Base-by-base conservation (phyloP, 1,139 yeast species). In the Sugiyamaella pinicola region DNA sequence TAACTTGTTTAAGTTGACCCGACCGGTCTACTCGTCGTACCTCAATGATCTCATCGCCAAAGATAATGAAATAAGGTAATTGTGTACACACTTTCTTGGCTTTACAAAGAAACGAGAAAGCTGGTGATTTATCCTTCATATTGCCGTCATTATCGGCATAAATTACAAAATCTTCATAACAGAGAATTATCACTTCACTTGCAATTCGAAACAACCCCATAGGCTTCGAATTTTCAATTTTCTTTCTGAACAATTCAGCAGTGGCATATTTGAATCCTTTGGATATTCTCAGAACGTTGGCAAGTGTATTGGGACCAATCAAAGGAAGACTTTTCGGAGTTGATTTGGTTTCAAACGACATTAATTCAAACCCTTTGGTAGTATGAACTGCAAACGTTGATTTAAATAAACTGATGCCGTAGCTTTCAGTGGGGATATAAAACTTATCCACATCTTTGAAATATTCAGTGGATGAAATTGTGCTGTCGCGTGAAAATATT, bases 101-200 rank as follows among this genome's bases (percentile, higher is more conserved):
- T 61, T 76, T 77, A 64, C 85, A 84, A 53, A 83, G 83, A 65
- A 86, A 83, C 51, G 80, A 78, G 24, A 88, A 72, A 34, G 83
- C 75, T 4, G 47, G 38, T 34, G 82, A 75, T 17, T 75, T 76
- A 28, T 87, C 73, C 6, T 83, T 77, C 42, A 87, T 71, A 56
- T 78, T 78, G 1, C 96, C 96, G 48, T 77, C 76, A 55, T 81
- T 80, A 66, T 86, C 85, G 55, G 85, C 78, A 58, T 84, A 84
- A 2, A 89, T 73, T 2, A 89, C 93, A 65, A 85, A 83, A 54
- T 84, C 84, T 55, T 80, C 85, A 69, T 87, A 89, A 37, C 87
- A 86, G 49, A 87, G 70, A 6, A 88, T 67, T 53, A 84, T 81
- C 49, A 79, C 81, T 38, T 79, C 76, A 41, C 81, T 81, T 18